Percentiles rank a stretch among this genome's conserved stretches.
phyloP scores from a whole-genome alignment of 306 rosid genomes.

The Carpinus viminea region DNA sequence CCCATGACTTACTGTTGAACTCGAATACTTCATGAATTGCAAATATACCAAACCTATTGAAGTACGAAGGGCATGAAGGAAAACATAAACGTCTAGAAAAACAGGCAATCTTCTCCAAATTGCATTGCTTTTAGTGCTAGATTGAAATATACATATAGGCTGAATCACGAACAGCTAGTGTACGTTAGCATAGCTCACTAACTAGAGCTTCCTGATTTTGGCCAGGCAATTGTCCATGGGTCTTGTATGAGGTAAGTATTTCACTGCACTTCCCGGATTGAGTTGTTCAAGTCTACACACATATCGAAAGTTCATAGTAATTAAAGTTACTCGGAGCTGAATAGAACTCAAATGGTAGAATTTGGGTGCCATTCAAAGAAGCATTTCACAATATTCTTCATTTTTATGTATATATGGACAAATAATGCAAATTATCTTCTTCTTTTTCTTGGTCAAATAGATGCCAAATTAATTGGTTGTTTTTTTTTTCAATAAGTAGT shows the following conservation, averaged over 20 bases:
- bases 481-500: neutral
- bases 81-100: no score
- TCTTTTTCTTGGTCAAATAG: neutral
- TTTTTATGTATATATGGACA: neutral
- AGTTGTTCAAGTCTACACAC: slow-evolving; percentile 44
- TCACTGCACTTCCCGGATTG: slow-evolving; percentile 29
- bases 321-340: no score
- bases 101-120: no score
- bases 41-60: no score
- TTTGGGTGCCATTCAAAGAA: neutral
- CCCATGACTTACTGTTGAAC: no score
- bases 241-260: slow-evolving; percentile 36
- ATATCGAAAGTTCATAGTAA: neutral
- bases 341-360: neutral
- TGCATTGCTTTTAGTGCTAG: no score
- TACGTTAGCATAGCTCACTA: no score
- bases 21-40: no score
- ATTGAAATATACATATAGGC: no score
- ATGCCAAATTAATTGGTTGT: neutral
- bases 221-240: slow-evolving; percentile 54
- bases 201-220: slow-evolving; percentile 27
- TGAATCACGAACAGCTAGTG: no score
- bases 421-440: neutral
- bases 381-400: neutral
- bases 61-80: no score